Base-by-base conservation (phyloP, 2,329 filamentous ascomycete genomes). In the Verruconis gallopava region DNA sequence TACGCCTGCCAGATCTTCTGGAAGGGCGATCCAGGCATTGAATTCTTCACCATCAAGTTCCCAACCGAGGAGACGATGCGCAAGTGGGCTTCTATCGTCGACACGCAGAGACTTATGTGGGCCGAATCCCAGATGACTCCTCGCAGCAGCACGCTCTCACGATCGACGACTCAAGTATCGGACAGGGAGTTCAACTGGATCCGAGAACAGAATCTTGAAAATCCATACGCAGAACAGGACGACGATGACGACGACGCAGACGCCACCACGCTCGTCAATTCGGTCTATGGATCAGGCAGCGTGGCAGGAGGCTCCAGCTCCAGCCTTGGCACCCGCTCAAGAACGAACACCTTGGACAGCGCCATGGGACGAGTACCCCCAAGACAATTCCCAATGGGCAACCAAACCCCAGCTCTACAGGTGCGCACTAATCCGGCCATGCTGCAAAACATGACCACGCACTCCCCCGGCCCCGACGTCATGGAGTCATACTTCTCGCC, bases 1-100 rank as follows among this genome's bases (percentile, higher is more conserved):
- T 94, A 96, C 57, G 89, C 84, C 2, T 84, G 95, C 46, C 89
- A 96, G 57, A 96, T 98, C 43, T 95, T 88, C 72, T 98, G 91
- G 91, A 96, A 91, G 63, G 89, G 89, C 22, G 89, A 96, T 49
- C 85, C 88, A 0, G 85, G 85, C 3, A 85, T 95, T 21, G 89
- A 98, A 57, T 94, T 93, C 55, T 96, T 98, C 59, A 79, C 89
- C 53, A 93, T 98, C 56, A 84, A 85, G 50, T 96, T 95, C 60
- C 73, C 76, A 39, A 91, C 89, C 46, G 91, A 98, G 59, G 86
- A 94, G 50, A 77, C 72, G 12, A 86, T 96, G 79, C 88, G 81
- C 61, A 94, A 89, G 57, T 98, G 91, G 91, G 80, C 82, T 20
- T 68, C 69, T 5, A 78, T 84, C 32, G 76, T 95, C 19, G 83